A percentile compares a stretch with the other conserved stretches of the same genome.
These are phyloP conservation scores for Gardenia jasminoides DNA, from an alignment of 257 asterid species.

Conservation along the genomic window DNA sequence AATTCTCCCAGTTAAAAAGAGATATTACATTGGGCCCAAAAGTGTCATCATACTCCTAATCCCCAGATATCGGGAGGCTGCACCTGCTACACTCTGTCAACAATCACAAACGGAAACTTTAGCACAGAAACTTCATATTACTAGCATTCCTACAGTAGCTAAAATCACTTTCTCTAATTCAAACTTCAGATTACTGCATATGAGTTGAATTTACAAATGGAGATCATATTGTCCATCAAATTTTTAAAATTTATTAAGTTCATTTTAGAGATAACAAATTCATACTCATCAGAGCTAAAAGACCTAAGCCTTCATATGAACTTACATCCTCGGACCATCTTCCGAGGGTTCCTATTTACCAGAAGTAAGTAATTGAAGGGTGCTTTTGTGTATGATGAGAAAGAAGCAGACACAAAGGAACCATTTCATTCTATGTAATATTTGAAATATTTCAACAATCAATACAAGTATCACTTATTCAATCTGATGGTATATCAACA, in stretches of 20 bases:
- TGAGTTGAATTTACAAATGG: not conserved
- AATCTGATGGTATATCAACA: not conserved
- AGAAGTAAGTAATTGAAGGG: not conserved
- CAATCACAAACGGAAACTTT: conserved; percentile 17
- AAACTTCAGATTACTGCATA: not conserved
- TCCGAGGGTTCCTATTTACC: not conserved
- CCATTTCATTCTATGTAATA: not conserved
- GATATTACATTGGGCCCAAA: conserved; percentile 83
- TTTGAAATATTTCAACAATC: not conserved
- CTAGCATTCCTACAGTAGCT: not conserved
- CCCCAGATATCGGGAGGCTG: conserved; percentile 82
- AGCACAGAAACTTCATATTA: conserved; percentile 4
- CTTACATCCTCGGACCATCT: not conserved
- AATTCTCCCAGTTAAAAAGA: conserved; percentile 25
- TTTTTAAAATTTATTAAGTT: too few species aligned
- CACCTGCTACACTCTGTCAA: conserved; percentile 83
- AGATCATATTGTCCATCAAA: not conserved
- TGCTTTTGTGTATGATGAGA: not conserved
- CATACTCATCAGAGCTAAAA: not conserved
- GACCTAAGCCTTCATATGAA: not conserved
- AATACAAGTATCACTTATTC: not conserved
- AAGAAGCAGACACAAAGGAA: not conserved
- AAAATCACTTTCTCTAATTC: not conserved
- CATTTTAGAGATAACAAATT: not conserved
- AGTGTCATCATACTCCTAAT: conserved; percentile 60